Conservation (phyloP, 139 green algal species). For the Chara braunii region DNA sequence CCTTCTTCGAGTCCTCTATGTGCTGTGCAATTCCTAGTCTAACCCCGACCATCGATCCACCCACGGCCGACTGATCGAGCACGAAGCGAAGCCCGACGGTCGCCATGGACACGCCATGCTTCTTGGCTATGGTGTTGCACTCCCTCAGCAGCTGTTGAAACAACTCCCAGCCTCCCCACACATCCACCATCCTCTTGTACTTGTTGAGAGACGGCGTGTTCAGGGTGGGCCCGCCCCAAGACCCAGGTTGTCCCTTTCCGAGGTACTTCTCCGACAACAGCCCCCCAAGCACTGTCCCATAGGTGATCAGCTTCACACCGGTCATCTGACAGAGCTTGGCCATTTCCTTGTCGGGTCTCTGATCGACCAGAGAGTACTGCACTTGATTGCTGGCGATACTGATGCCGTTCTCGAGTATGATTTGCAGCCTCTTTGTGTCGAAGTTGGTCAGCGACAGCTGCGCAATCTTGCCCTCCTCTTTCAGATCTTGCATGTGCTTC, state of each 20-base stretch:
- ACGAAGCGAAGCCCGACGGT: conserved; percentile 19
- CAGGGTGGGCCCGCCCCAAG: not conserved
- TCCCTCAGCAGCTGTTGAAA: conserved; percentile 38
- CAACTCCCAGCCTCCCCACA: conserved; percentile 31
- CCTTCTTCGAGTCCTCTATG: conserved; percentile 6
- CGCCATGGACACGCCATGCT: conserved; percentile 22
- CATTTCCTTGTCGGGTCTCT: conserved; percentile 32
- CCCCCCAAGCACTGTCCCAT: conserved; percentile 30
- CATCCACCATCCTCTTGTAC: conserved; percentile 38
- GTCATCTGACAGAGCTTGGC: conserved; percentile 24
- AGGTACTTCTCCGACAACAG: conserved; percentile 32
- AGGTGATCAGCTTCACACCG: conserved; percentile 31
- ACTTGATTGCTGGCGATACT: conserved; percentile 37
- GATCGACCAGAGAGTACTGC: conserved; percentile 34
- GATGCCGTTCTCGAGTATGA: conserved; percentile 27
- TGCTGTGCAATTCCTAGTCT: conserved; percentile 22
- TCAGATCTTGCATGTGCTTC: conserved; percentile 34
- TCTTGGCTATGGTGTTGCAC: conserved; percentile 5
- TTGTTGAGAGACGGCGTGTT: conserved; percentile 23
- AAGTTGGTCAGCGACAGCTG: conserved; percentile 25
- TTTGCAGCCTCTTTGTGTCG: conserved; percentile 32
- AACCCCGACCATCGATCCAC: conserved; percentile 20
- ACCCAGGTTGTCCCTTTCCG: conserved; percentile 8
- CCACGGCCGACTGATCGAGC: conserved; percentile 22
- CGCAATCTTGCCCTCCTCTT: conserved; percentile 36